Conservation (phyloP, 176 grass and related monocot genomes). For the Carex parvula region DNA sequence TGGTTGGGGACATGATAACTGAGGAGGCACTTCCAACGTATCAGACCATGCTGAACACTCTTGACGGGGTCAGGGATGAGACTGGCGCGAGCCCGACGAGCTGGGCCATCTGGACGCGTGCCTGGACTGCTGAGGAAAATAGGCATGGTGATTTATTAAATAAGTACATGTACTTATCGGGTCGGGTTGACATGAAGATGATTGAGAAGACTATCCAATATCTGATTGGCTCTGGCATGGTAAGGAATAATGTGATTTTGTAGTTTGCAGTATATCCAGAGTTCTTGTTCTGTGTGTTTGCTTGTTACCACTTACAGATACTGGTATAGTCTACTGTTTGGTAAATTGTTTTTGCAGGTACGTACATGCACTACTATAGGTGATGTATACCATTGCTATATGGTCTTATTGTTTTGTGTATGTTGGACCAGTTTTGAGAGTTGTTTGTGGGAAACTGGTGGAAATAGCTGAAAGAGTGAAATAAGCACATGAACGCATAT, state of each 20-base stretch:
- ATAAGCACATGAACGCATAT: neutral
- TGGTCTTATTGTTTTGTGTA: neutral
- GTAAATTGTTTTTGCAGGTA: neutral
- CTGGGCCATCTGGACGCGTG: conserved; percentile 90
- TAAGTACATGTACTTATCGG: conserved; percentile 83
- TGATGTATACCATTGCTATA: neutral
- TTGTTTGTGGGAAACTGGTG: neutral
- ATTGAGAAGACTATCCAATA: conserved; percentile 96
- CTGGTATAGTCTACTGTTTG: neutral
- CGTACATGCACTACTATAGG: neutral
- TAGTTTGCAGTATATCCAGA: neutral
- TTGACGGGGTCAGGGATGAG: conserved; percentile 87
- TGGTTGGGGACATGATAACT: conserved; percentile 96
- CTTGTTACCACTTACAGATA: neutral
- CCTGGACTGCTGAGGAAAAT: conserved; percentile 99
- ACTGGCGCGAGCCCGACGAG: conserved; percentile 86
- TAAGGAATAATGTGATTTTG: conserved; percentile 30
- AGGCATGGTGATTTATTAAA: conserved; percentile 92
- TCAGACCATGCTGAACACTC: conserved; percentile 96
- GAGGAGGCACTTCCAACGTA: conserved; percentile 98
- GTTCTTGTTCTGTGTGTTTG: neutral
- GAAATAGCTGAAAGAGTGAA: neutral
- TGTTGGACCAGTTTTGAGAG: neutral
- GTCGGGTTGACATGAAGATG: conserved; percentile 89
- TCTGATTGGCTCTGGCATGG: conserved; percentile 98